Base-by-base conservation (phyloP, 805 yeast species). In the Hanseniaspora clermontiae region DNA sequence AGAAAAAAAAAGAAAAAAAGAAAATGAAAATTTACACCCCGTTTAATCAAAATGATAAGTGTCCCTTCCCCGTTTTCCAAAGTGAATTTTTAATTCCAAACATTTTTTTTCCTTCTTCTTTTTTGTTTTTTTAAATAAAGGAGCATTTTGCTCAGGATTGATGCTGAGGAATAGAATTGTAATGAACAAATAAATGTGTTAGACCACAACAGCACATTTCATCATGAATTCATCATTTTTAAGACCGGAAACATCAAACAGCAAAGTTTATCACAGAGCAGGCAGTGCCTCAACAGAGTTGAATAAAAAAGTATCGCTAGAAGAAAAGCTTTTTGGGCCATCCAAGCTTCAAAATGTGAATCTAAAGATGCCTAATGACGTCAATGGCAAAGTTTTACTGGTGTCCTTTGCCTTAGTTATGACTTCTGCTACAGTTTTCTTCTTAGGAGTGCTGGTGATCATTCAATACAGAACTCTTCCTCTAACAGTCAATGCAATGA, bases 381-480 rank as follows among this genome's bases (percentile, higher is more conserved):
- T 64, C 3, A 60, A 67, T 3, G 55, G 59, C 27, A 63, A 62
- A 24, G 40, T 70, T n/a, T 46, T 64, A 20, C 19, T 62, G 9
- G 67, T 69, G 9, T 67, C 68, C 17, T 17, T 62, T 8, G 39
- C 64, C 15, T 49, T 66, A 9, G 68, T 66, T 2, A 10, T 68
- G 5, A 54, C 68, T n/a, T 64, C 66, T 19, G 59, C 61, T 7
- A 12, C 65, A 10, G 67, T 68, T 39, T 69, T 71, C 59, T 58
- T 70, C 3, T 60, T 71, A 17, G 72, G 71, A 12, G 69, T 70
- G 7, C 64, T 69, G 51, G 65, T 69, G 43, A 64, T 70, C 43
- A 65, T 71, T 46, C 68, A 70, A 38, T 60, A 65, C 32, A 66
- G 73, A 59, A 70, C 73, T 5, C 59, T 70, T 39, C 63, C 64